Evolutionary conservation across 805 yeast species (phyloP), one percentile per base, ranked within the genome.

Genomic region (Pichia exigua): DNA sequence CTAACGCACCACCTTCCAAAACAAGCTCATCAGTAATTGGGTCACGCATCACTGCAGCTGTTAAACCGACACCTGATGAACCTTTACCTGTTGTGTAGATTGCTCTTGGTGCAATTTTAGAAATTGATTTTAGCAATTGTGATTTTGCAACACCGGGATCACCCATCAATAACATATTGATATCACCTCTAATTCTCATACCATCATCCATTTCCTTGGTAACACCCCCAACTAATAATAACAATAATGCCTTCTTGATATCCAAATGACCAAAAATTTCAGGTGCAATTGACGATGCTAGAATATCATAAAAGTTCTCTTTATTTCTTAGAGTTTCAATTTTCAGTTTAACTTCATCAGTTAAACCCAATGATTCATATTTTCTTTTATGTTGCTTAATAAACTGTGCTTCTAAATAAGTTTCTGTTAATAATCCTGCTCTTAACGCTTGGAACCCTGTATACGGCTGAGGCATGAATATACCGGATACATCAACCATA

Each of bases 61-160:
- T 94, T 61, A 94, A 75, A 72, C 99, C 99, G 45, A 94, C 99
- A 52, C 99, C 99, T 0, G 99, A 94, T 4, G 97, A 90, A 67
- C 99, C 99, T 63, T 95, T 82, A 72, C 99, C 99, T 1, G 99
- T 94, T 10, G 99, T 94, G 68, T 94, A 94, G 30, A 94, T 95
- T 47, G 96, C 95, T 64, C 98, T 78, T 30, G 99, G 99, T 4
- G 98, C 94, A 50, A 94, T 86, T 61, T 91, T 89, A 54, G 89
- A 78, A 58, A 94, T 88, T 35, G 95, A 85, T 66, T 94, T 94
- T 57, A 94, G 75, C 63, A 94, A 74, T 76, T 94, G 99, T 3
- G 98, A 94, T 70, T 94, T 94, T 63, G 99, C 99, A 50, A 94
- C 99, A 75, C 99, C 99, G 42, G 99, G 99, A 65, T 94, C 99